Evolutionary conservation across 1,139 yeast species (phyloP).

Genomic region (Debaryomyces sp.): DNA sequence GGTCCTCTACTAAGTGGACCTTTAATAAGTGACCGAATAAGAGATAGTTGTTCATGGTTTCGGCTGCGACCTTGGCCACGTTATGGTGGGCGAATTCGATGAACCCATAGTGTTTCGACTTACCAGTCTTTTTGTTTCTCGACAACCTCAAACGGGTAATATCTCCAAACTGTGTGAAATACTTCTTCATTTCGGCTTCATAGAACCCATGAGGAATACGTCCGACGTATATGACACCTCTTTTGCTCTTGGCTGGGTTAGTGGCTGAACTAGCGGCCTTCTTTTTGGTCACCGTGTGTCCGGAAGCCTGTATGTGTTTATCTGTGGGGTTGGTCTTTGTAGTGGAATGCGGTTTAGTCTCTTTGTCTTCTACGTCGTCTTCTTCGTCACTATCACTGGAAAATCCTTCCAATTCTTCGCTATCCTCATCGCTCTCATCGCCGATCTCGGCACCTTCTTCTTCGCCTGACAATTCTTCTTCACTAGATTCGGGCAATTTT

Average conservation of each 20-base stretch:
- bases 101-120: conserved; percentile 91
- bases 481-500: conserved; percentile 34
- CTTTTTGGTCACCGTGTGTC: conserved; percentile 8
- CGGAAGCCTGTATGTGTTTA: conserved; percentile 2
- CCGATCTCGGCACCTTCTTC: conserved; percentile 22
- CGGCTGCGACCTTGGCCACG: conserved; percentile 88
- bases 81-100: conserved; percentile 74
- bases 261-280: conserved; percentile 13
- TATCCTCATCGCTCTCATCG: conserved; percentile 15
- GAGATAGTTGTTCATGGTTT: conserved; percentile 93
- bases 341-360: background rate
- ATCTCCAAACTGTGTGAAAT: conserved; percentile 88
- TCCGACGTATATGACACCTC: conserved; percentile 84
- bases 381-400: conserved; percentile 21
- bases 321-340: background rate
- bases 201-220: conserved; percentile 92
- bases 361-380: conserved; percentile 19
- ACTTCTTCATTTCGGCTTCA: conserved; percentile 76
- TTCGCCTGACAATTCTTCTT: conserved; percentile 27
- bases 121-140: conserved; percentile 88
- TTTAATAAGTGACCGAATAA: conserved; percentile 81
- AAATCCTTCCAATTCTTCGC: conserved; percentile 27
- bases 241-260: conserved; percentile 24
- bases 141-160: conserved; percentile 78
- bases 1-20: conserved; percentile 57